Evolutionary conservation across 352 stramenopile species (phyloP), one percentile per base, ranked within the genome.

Genomic region (Phytophthora agathidicida): DNA sequence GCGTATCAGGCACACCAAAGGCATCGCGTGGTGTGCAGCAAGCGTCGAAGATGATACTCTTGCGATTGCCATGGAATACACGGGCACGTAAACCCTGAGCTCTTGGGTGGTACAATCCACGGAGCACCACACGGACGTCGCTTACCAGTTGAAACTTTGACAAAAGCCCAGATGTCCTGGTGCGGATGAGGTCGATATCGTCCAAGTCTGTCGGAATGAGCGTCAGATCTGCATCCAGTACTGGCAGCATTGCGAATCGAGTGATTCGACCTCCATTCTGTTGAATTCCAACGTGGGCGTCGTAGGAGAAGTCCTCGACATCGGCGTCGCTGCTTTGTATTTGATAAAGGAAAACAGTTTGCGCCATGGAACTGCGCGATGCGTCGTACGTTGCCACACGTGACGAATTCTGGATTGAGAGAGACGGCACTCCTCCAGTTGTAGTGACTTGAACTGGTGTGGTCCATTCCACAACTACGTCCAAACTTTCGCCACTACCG

Each of bases 21-120:
- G 55, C 60, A 50, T 87, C 73, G 0, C 45, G 73, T 14, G 26
- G 3, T 6, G 44, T 33, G 19, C 80, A 89, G 49, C 77, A 89
- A 2, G 44, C 33, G 8, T 74, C 57, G 17, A 93, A 69, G n/a
- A 93, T 53, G 4, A 65, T 75, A 17, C 51, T 75, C 17, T 65
- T 44, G 0, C 68, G 61, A 11, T 65, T 22, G 0, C 69, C 78
- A 47, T 96, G 84, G 43, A 80, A 83, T 3, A 96, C 22, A 1
- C 59, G 54, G 1, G 78, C 68, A 6, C 51, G 51, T 16, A 96
- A 38, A 45, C 92, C 84, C 22, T 64, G 68, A 2, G 80, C 80
- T 24, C 80, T 47, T 2, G 80, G 74, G 22, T 96, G 86, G 43
- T 92, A 92, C 16, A 96, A 33, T 0, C 85, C 86, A 13, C 79